Conservation (phyloP, 805 yeast genomes). For the Tanozyma kutaoensis region DNA sequence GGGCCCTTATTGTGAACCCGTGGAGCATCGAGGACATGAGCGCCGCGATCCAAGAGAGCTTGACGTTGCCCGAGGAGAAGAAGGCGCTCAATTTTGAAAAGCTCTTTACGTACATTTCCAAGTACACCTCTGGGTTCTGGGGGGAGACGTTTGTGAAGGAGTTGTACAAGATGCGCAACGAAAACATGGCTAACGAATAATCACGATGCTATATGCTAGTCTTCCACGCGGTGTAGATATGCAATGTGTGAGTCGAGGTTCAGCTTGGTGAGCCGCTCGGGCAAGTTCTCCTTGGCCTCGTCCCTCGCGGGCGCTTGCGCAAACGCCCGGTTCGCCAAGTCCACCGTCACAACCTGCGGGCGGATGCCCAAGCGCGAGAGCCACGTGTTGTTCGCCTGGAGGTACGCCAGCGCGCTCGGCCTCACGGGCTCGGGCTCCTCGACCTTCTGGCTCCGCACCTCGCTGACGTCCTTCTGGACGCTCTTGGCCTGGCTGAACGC, state of each 20-base stretch:
- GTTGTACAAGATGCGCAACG: slow-evolving; percentile 27
- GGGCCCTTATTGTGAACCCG: slow-evolving; percentile 88
- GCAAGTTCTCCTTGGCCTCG: too few relatives aligned
- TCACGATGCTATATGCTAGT: too few relatives aligned
- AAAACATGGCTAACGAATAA: too few relatives aligned
- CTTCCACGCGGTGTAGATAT: too few relatives aligned
- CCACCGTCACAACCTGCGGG: slow-evolving; percentile 29
- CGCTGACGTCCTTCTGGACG: slow-evolving; percentile 33
- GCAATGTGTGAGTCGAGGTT: too few relatives aligned
- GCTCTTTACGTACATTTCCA: slow-evolving; percentile 75
- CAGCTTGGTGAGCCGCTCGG: too few relatives aligned
- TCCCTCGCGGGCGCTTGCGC: too few relatives aligned
- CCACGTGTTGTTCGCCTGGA: slow-evolving; percentile 21
- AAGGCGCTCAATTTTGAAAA: slow-evolving; percentile 66
- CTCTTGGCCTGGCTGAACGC: slow-evolving; percentile 55
- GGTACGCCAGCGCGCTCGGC: slow-evolving; percentile 15
- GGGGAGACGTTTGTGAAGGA: slow-evolving; percentile 93
- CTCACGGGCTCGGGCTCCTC: slow-evolving; percentile 6
- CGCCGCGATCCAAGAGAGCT: slow-evolving; percentile 72
- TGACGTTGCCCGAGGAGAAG: slow-evolving; percentile 78
- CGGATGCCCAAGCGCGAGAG: slow-evolving; percentile 25
- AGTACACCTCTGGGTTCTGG: slow-evolving; percentile 95
- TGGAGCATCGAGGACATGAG: slow-evolving; percentile 96
- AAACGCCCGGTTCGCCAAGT: too few relatives aligned
- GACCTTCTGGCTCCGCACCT: slow-evolving; percentile 12